Evolutionary conservation across 441 rosid genomes (phyloP).

Genomic region (Viola pubescens): DNA sequence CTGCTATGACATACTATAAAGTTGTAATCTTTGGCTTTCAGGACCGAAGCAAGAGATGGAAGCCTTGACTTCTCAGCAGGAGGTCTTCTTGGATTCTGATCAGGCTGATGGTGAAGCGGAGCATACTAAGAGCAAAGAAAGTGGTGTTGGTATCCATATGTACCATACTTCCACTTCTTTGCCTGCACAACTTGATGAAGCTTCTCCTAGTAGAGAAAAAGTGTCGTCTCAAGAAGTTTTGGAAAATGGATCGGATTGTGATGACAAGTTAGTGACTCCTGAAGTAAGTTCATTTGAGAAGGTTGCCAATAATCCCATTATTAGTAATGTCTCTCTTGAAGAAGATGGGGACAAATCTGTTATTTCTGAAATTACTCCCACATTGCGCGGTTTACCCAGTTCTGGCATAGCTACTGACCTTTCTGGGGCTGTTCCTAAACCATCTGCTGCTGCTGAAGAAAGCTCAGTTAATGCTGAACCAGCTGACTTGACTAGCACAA

Average conservation of each 20-base stretch:
- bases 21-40: slow-evolving; percentile 13
- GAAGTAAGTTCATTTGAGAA: slow-evolving; percentile 11
- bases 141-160: slow-evolving; percentile 25
- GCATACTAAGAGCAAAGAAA: slow-evolving; percentile 27
- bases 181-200: slow-evolving; percentile 33
- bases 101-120: slow-evolving; percentile 29
- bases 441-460: slow-evolving; percentile 27
- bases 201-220: slow-evolving; percentile 17
- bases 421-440: slow-evolving; percentile 15
- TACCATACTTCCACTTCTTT: slow-evolving; percentile 19
- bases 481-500: slow-evolving; percentile 22
- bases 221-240: slow-evolving; percentile 23
- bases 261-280: slow-evolving; percentile 28
- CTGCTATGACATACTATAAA: too few species aligned
- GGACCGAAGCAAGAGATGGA: slow-evolving; percentile 59
- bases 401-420: slow-evolving; percentile 26
- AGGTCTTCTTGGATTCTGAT: slow-evolving; percentile 32
- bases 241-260: slow-evolving; percentile 27
- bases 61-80: slow-evolving; percentile 58
- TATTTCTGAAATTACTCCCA: slow-evolving; percentile 6
- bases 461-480: slow-evolving; percentile 23
- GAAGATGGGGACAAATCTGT: too few species aligned
- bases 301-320: too few species aligned
- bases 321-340: too few species aligned
- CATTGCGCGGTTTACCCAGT: slow-evolving; percentile 29